phyloP scores from a whole-genome alignment of 2,329 filamentous ascomycete genomes.

The Coniochaeta sp. region DNA sequence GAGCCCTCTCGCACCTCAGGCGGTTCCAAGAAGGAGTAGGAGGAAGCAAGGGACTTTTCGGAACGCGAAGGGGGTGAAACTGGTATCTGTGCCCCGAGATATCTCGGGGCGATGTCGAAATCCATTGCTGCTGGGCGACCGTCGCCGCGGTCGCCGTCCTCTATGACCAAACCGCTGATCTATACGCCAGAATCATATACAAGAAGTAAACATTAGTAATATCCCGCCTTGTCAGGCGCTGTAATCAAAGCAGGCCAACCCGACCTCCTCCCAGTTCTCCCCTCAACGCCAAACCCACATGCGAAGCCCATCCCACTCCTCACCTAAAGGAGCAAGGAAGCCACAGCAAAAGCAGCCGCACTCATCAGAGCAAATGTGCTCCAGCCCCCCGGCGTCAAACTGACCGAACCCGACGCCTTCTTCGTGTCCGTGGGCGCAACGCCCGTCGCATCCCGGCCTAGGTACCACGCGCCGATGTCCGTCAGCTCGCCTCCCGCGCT shows the following conservation, averaged over 20 bases:
- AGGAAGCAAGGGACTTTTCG: too few species aligned
- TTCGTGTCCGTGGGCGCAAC: conserved; percentile 24
- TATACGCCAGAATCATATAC: background rate
- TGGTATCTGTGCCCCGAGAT: too few species aligned
- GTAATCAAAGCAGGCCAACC: background rate
- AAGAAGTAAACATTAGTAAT: background rate
- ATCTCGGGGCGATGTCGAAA: too few species aligned
- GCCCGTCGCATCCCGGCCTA: conserved; percentile 48
- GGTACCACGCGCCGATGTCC: conserved; percentile 70
- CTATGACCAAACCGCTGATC: background rate
- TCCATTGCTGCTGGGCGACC: background rate
- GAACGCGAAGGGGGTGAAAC: too few species aligned
- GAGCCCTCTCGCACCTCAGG: too few species aligned
- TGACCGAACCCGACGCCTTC: background rate
- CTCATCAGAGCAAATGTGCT: background rate
- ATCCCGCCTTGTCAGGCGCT: background rate
- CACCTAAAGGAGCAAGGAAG: background rate
- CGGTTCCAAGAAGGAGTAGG: too few species aligned
- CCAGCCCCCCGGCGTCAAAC: background rate
- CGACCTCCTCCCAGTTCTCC: too few species aligned
- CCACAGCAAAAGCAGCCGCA: background rate
- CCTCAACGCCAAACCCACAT: background rate
- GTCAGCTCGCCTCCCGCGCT: conserved; percentile 62
- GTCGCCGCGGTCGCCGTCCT: background rate
- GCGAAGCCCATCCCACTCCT: background rate